Evolutionary conservation across 495 filamentous ascomycete species (phyloP), one percentile per base, ranked within the genome.

Genomic region (Apiosordaria backusii): DNA sequence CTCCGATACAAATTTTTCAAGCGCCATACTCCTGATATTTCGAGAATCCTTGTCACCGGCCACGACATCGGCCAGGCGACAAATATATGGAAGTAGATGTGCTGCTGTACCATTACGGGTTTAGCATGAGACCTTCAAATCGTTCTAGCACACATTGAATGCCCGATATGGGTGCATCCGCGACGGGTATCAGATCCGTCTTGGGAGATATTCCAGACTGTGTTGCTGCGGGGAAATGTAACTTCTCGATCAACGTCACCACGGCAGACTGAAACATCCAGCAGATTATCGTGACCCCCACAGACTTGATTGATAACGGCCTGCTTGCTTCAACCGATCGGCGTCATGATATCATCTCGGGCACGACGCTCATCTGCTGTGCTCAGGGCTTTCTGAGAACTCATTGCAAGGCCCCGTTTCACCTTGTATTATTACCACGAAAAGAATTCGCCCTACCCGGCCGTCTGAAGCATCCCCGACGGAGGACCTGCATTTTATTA

Each of bases 231-330:
- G 50, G 50, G 19, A 16, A 53, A 53, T 53, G 50, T 21, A 53
- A 55, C 18, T 55, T 23, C 10, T 55, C 1, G 35, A 45, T 19
- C 52, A 55, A 55, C 22, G 22, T 55, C 52, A 55, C 22, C 35
- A 15, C 13, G 35, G 5, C 52, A 55, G 52, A 23, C n/a, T 55
- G 52, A 55, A 55, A 55, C 52, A 55, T 55, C 19, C 7, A 23
- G n/a, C n/a, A 55, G 15, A 55, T 55, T 55, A 55, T 55, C 52
- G 52, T 55, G 52, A 55, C 52, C 52, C 22, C 52, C 19, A 21
- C 52, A 22, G 50, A 18, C 50, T 35, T 35, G 50, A n/a, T 54
- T 54, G 50, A 54, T 54, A 54, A 22, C 52, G 1, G 52, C 16
- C 5, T 21, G 52, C 19, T 45, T 15, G 35, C 35, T 45, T 45